Conservation (phyloP, 148 eudicot genomes). For the Polygonum aviculare region DNA sequence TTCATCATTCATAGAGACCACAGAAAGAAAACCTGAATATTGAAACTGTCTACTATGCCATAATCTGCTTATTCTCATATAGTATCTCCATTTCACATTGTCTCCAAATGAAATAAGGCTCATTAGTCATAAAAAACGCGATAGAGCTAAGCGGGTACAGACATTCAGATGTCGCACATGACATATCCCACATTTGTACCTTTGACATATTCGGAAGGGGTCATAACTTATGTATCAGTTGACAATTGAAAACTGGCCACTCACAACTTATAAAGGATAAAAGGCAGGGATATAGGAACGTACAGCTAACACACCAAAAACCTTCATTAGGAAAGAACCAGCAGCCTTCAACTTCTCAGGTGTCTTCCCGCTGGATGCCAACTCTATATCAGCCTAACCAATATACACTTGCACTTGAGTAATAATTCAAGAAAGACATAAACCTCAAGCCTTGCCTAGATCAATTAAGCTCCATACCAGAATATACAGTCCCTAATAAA, state of each 20-base stretch:
- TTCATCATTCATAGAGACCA: background rate
- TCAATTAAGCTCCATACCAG: background rate
- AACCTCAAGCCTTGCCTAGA: background rate
- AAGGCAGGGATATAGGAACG: conserved; percentile 16
- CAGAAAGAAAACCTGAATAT: background rate
- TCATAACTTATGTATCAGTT: background rate
- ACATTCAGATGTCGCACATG: background rate
- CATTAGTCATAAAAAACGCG: background rate
- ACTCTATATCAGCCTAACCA: conserved; percentile 87
- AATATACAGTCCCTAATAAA: background rate
- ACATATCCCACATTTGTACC: background rate
- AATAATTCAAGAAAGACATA: background rate
- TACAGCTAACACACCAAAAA: conserved; percentile 93
- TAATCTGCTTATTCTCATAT: background rate
- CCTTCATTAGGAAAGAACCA: conserved; percentile 98
- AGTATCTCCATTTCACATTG: background rate
- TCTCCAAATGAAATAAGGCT: background rate
- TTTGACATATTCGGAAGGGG: background rate
- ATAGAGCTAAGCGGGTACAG: background rate
- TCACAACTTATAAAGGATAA: background rate
- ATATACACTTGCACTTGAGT: background rate
- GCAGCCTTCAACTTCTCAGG: conserved; percentile 95
- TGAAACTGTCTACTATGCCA: background rate
- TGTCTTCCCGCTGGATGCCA: conserved; percentile 74
- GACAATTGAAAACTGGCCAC: background rate